These are phyloP conservation scores for Acorus gramineus DNA, from an alignment of 106 monocot genomes.

Conservation along the genomic window DNA sequence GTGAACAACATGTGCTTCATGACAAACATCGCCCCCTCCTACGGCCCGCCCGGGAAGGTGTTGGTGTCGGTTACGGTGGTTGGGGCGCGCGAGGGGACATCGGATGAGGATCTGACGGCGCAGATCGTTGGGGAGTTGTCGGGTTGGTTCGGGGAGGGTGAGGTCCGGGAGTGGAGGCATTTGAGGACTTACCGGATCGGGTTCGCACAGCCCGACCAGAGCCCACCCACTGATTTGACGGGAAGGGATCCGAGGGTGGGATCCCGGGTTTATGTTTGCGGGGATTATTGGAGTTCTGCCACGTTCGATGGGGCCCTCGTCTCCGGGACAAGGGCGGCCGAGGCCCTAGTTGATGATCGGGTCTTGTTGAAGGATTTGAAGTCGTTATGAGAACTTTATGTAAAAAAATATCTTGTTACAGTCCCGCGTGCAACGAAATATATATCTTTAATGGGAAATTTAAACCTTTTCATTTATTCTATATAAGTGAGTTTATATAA, in stretches of 20 bases:
- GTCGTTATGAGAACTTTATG: too few relatives aligned
- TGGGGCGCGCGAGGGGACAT: constrained; percentile 25
- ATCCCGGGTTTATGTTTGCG: constrained; percentile 69
- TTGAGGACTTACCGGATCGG: constrained; percentile 74
- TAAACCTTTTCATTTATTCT: too few relatives aligned
- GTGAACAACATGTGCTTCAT: constrained; percentile 98
- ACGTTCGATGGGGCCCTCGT: constrained; percentile 91
- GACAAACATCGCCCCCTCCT: constrained; percentile 73
- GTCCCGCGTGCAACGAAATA: too few relatives aligned
- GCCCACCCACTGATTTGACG: constrained; percentile 57
- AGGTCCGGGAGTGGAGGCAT: constrained; percentile 55
- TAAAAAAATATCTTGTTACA: too few relatives aligned
- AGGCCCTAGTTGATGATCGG: too few relatives aligned
- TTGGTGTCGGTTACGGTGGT: constrained; percentile 77
- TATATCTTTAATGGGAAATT: too few relatives aligned
- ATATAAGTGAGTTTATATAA: too few relatives aligned
- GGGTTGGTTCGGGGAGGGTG: constrained; percentile 68
- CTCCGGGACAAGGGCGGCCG: constrained; percentile 63
- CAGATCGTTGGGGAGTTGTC: constrained; percentile 55
- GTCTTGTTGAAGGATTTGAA: too few relatives aligned
- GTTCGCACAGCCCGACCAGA: constrained; percentile 91
- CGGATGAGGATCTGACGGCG: constrained; percentile 47
- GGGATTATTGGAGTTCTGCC: constrained; percentile 68
- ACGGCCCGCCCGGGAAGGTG: constrained; percentile 58
- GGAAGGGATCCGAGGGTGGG: constrained; percentile 45